Conservation (phyloP, 805 yeast species). For the Isabelozyma gotoi region DNA sequence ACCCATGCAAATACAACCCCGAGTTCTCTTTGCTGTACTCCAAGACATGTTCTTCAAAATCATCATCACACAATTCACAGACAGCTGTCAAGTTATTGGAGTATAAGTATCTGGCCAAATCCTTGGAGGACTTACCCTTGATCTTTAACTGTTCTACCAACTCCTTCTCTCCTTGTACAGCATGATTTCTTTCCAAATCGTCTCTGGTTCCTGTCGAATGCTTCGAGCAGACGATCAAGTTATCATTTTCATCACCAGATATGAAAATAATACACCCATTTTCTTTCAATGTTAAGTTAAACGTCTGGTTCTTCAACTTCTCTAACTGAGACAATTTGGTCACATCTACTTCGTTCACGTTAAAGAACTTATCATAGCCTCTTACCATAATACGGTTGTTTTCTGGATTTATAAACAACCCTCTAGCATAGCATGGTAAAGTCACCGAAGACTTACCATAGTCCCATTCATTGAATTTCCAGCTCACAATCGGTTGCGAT, state of each 20-base stretch:
- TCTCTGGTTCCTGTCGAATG: slow-evolving; percentile 76
- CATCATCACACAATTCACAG: slow-evolving; percentile 89
- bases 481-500: slow-evolving; percentile 26
- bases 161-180: slow-evolving; percentile 64
- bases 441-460: slow-evolving; percentile 49
- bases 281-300: slow-evolving; percentile 77
- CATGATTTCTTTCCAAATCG: slow-evolving; percentile 64
- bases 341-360: slow-evolving; percentile 58
- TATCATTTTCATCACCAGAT: slow-evolving; percentile 73
- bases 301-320: slow-evolving; percentile 67
- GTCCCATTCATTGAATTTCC: slow-evolving; percentile 94
- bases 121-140: slow-evolving; percentile 37
- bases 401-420: slow-evolving; percentile 53
- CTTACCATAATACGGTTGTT: slow-evolving; percentile 59
- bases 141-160: slow-evolving; percentile 52
- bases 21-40: slow-evolving; percentile 64
- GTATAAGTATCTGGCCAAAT: slow-evolving; percentile 58
- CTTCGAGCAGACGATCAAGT: slow-evolving; percentile 84
- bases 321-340: slow-evolving; percentile 53
- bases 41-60: slow-evolving; percentile 89
- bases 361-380: slow-evolving; percentile 95
- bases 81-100: slow-evolving; percentile 72
- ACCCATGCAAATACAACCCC: slow-evolving; percentile 89
- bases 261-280: slow-evolving; percentile 92
- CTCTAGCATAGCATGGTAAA: slow-evolving; percentile 80